These are phyloP conservation scores for Microbotryum silenes-acaulis DNA, from an alignment of 1,284 basidiomycete genomes.

Conservation along the genomic window DNA sequence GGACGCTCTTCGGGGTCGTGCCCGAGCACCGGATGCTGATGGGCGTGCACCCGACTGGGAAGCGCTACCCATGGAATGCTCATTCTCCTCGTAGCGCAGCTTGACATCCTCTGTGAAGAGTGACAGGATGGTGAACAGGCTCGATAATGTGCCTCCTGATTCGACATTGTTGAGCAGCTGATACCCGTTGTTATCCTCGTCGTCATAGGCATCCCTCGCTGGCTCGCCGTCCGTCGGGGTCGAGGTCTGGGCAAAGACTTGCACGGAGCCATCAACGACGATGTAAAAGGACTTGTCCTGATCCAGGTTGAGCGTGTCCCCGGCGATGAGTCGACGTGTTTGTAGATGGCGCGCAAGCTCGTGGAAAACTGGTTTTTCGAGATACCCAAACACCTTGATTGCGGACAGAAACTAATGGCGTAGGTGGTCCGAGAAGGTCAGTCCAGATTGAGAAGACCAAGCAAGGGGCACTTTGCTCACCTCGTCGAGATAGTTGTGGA, in stretches of 20 bases:
- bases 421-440: background rate
- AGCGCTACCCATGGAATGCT: constrained; percentile 12
- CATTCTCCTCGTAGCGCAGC: constrained; percentile 64
- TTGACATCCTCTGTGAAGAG: constrained; percentile 96
- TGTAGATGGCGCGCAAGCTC: constrained; percentile 88
- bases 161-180: constrained; percentile 89
- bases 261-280: constrained; percentile 76
- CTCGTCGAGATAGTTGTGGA: constrained; percentile 91
- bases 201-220: constrained; percentile 50
- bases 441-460: background rate
- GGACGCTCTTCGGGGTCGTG: background rate
- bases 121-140: constrained; percentile 87
- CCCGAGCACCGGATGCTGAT: background rate
- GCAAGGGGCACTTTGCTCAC: constrained; percentile 13
- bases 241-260: constrained; percentile 58
- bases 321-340: constrained; percentile 80
- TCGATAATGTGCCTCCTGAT: constrained; percentile 88
- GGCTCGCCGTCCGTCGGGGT: constrained; percentile 30
- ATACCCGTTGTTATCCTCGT: constrained; percentile 83
- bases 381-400: constrained; percentile 87
- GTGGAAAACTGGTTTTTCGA: constrained; percentile 92
- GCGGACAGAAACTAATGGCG: constrained; percentile 50
- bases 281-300: constrained; percentile 89
- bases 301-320: constrained; percentile 81
- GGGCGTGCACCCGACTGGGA: background rate